Conservation (phyloP, 2,329 filamentous ascomycete genomes). For the Sclerotinia spermophila region DNA sequence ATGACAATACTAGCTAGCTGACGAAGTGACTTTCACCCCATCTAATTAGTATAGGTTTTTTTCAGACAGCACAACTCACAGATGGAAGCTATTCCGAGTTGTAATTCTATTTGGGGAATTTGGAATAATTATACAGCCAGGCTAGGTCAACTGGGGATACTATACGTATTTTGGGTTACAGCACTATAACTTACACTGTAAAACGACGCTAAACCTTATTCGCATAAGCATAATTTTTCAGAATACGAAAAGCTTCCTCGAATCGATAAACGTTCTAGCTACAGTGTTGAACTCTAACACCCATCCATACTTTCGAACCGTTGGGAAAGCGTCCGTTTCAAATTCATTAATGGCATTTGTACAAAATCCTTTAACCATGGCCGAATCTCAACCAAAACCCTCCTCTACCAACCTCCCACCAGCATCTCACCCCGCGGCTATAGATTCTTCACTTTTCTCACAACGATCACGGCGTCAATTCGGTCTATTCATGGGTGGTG, state of each 20-base stretch:
- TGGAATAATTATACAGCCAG: not conserved
- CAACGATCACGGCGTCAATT: slow-evolving; percentile 51
- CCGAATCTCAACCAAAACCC: slow-evolving; percentile 16
- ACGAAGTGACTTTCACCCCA: not conserved
- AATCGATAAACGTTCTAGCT: not conserved
- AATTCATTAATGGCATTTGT: not conserved
- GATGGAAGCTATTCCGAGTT: not conserved
- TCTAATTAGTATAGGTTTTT: not conserved
- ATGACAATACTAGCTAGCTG: not conserved
- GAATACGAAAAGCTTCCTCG: not conserved
- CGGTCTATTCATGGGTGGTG: slow-evolving; percentile 69
- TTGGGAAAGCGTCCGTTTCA: not conserved
- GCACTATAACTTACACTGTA: not conserved
- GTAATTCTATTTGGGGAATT: not conserved
- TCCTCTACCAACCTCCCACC: slow-evolving; percentile 17
- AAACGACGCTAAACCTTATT: slow-evolving; percentile 5
- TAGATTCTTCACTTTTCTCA: slow-evolving; percentile 33
- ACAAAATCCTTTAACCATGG: slow-evolving; percentile 12
- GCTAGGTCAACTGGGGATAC: not conserved
- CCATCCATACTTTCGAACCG: not conserved
- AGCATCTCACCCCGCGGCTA: slow-evolving; percentile 18
- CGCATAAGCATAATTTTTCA: slow-evolving; percentile 7
- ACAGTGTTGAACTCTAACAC: not conserved
- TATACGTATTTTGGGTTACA: not conserved
- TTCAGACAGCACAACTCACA: not conserved